These are phyloP conservation scores for Reticulascus tulasneorum DNA, from an alignment of 2,329 filamentous ascomycete genomes.

Conservation along the genomic window DNA sequence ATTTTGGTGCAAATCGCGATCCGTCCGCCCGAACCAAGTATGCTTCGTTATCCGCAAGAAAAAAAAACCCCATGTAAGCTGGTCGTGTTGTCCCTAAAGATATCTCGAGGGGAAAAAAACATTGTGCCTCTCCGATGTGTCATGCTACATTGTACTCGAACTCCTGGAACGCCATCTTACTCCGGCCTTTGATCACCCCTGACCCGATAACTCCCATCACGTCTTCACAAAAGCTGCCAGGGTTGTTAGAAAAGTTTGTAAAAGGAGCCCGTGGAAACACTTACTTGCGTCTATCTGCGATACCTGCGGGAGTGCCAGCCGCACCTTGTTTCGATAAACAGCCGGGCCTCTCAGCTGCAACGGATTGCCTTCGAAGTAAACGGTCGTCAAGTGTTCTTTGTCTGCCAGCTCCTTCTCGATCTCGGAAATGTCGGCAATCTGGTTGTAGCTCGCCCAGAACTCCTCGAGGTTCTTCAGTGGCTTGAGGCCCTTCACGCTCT, in stretches of 20 bases:
- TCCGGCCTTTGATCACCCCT: too few relatives aligned
- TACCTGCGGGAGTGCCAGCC: constrained; percentile 80
- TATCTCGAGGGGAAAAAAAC: too few relatives aligned
- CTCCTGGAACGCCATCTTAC: too few relatives aligned
- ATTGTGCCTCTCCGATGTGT: constrained; percentile 6
- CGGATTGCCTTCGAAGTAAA: constrained; percentile 96
- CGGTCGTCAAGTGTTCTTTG: constrained; percentile 77
- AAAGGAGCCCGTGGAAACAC: constrained; percentile 35
- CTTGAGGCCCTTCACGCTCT: constrained; percentile 68
- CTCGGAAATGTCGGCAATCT: constrained; percentile 74
- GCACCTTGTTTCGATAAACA: constrained; percentile 90
- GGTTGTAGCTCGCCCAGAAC: constrained; percentile 91
- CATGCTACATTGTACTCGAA: constrained; percentile 3
- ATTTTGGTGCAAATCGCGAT: constrained; percentile 1
- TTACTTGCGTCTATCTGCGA: constrained; percentile 96
- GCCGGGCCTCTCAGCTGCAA: constrained; percentile 76
- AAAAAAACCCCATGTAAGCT: constrained; percentile 2
- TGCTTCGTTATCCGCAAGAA: constrained; percentile 2
- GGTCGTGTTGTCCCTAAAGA: too few relatives aligned
- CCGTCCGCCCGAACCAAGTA: constrained; percentile 4
- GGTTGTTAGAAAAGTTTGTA: constrained; percentile 1
- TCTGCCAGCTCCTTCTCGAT: constrained; percentile 74
- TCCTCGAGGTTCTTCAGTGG: constrained; percentile 74
- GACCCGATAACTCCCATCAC: too few relatives aligned
- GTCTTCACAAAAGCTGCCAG: constrained; percentile 14